Evolutionary conservation across 2,329 filamentous ascomycete genomes (phyloP).

Genomic region (Fusarium proliferatum): DNA sequence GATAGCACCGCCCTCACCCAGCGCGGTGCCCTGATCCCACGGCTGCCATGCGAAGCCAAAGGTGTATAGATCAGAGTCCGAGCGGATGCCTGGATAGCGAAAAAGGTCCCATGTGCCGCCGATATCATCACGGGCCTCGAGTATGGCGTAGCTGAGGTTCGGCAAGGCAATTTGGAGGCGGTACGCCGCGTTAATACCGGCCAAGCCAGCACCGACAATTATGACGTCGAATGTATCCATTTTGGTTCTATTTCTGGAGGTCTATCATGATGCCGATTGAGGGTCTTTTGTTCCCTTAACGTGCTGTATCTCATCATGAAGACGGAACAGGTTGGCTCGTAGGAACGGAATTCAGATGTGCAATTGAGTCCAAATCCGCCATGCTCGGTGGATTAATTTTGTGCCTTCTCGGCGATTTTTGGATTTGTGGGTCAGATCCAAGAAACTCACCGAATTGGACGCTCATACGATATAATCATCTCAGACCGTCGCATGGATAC

Average conservation of each 20-base stretch:
- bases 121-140: background rate
- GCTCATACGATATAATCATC: background rate
- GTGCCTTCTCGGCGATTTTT: background rate
- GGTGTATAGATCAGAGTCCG: background rate
- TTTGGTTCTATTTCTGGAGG: background rate
- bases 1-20: background rate
- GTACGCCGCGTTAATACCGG: background rate
- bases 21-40: background rate
- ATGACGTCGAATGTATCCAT: background rate
- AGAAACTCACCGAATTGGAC: background rate
- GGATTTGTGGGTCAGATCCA: rapidly evolving
- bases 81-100: background rate
- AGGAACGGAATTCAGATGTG: background rate
- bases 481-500: rapidly evolving
- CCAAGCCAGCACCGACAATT: background rate
- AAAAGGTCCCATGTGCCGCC: background rate
- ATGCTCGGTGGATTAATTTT: background rate
- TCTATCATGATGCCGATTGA: background rate
- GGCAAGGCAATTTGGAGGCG: background rate
- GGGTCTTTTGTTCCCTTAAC: background rate
- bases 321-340: too few species aligned
- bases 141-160: background rate
- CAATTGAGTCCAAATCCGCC: background rate
- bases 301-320: background rate
- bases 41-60: background rate